These are phyloP conservation scores for Thelonectria olida DNA, from an alignment of 2,329 filamentous ascomycete genomes.

Conservation along the genomic window DNA sequence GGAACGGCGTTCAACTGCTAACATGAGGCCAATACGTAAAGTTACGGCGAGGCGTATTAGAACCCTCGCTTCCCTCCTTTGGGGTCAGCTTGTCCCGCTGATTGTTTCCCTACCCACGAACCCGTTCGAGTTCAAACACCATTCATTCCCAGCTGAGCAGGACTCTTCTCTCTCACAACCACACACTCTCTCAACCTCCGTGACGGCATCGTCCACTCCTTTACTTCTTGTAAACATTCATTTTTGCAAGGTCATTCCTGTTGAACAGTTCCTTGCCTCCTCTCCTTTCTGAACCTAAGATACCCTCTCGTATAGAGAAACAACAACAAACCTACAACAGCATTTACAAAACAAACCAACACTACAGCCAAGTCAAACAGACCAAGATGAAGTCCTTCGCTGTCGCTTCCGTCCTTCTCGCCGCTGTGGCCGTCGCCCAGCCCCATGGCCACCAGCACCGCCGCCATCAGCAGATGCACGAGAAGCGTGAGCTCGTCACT, in stretches of 20 bases:
- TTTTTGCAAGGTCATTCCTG: constrained; percentile 39
- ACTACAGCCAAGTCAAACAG: constrained; percentile 1
- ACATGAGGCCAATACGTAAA: constrained; percentile 29
- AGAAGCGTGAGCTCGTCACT: constrained; percentile 54
- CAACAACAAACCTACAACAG: constrained; percentile 27
- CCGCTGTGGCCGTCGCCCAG: constrained; percentile 59
- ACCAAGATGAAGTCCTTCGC: constrained; percentile 54
- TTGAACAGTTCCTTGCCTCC: constrained; percentile 39
- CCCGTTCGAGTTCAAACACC: constrained; percentile 39
- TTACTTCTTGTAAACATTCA: constrained; percentile 28
- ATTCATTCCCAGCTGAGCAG: constrained; percentile 42
- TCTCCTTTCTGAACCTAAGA: constrained; percentile 34
- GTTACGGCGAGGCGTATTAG: constrained; percentile 38
- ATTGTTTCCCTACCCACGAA: constrained; percentile 36
- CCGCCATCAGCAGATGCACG: constrained; percentile 44
- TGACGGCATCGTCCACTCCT: constrained; percentile 36
- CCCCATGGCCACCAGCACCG: constrained; percentile 55
- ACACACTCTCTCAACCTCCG: constrained; percentile 36
- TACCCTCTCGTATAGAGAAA: constrained; percentile 30
- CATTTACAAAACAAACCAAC: constrained; percentile 18
- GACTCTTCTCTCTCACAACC: constrained; percentile 37
- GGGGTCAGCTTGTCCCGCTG: constrained; percentile 10
- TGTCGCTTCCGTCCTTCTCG: constrained; percentile 45
- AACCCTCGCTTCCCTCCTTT: constrained; percentile 36
- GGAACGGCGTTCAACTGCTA: constrained; percentile 33